Base-by-base conservation (phyloP, 2,329 filamentous ascomycete species). In the Onygena corvina region DNA sequence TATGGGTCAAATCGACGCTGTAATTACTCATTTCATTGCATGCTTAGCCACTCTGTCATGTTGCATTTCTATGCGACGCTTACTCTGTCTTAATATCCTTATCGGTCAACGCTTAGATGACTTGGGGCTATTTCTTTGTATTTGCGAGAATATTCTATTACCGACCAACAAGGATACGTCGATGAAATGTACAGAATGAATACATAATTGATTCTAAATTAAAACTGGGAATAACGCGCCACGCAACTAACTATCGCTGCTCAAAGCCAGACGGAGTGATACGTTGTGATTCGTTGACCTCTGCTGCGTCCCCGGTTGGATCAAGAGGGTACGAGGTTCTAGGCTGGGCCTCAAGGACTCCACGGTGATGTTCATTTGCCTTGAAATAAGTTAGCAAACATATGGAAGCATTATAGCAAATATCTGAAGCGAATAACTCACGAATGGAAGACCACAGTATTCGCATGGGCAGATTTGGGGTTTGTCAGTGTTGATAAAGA, bases 401-500 rank as follows among this genome's bases (percentile, higher is more conserved):
- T 30, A 50, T 38, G 7, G 16, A 18, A 40, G 7, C 23, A 11
- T 16, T 42, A 12, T n/a, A 16, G 33, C 11, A n/a, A 12, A 27
- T 27, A 18, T 44, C 4, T 18, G 14, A 45, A 36, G 25, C n/a
- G 27, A 6, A 18, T 45, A 16, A 72, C 89, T 65, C 77, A 96
- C 92, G 66, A 82, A 98, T 59, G 92, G 92, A 57, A 92, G 67
- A 48, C 92, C 92, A 66, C 92, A 98, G 74, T 98, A 98, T 62
- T 77, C 83, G 75, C 92, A 98, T 65, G 75, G 74, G 68, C 80
- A 79, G 61, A 98, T 94, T 74, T 96, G 82, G 36, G 92, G 86
- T 76, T 95, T 96, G 71, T 98, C 92, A 57, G 85, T 83, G 71
- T 98, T 98, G 78, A 98, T 98, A 67, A 88, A 98, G 70, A 98